Evolutionary conservation across 176 grass and related monocot genomes (phyloP), one percentile per base, ranked within the genome.

Genomic region (Eragrostis curvula): DNA sequence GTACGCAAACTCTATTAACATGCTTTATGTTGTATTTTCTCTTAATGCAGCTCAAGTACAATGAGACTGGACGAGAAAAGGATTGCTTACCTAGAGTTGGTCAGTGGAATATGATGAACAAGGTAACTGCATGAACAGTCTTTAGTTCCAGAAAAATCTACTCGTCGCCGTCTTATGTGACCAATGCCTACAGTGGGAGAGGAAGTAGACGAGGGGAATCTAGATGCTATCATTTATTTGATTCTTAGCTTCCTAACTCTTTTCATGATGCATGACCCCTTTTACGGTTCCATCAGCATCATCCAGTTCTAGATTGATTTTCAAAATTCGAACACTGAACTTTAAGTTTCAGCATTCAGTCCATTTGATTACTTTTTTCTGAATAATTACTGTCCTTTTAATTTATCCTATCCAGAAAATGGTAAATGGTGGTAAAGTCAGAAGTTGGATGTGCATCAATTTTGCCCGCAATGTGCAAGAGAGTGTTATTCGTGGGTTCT

Each of bases 91-190:
- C 96, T 70, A 93, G 91, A 83, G 60, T 93, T 32, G 96, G 96
- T 29, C 96, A 99, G 85, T 99, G 96, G 96, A 99, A 99, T 80
- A 99, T 99, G 96, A 99, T 93, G 96, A 99, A 99, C 61, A 99
- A 99, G 87, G 96, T 64, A 51, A 48, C 17, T 14, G 46, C 25
- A 75, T 67, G 11, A 53, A 9, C 12, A 8, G 36, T 39, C 43
- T 13, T 48, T 43, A 15, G 9, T 83, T 27, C 53, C 42, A 56
- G 46, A 41, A 48, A 71, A 65, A 15, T 64, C 32, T 63, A 78
- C 42, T 66, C 24, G 30, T 47, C 24, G 47, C 50, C 48, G 10
- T 50, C 9, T 79, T 79, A 49, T 73, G 27, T 18, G 77, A 70
- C 28, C 42, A 70, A 43, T 58, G 53, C 48, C 29, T 66, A 40